phyloP scores from a whole-genome alignment of 2,329 filamentous ascomycete species.

The Penicillium nordicum region DNA sequence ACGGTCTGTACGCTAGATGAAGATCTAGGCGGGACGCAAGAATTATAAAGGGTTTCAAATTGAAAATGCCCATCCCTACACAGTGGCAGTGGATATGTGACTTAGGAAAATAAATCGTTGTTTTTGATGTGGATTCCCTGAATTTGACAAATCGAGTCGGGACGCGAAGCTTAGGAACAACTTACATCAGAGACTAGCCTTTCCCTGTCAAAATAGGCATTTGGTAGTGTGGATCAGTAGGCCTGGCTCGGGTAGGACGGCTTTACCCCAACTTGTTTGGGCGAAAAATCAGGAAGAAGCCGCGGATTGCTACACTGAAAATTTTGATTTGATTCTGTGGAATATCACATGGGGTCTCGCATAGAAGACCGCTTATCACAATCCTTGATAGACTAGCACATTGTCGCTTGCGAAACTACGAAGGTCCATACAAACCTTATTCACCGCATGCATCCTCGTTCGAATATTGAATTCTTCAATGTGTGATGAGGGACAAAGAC shows the following conservation, averaged over 20 bases:
- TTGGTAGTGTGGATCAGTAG: slow-evolving; percentile 17
- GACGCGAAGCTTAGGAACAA: slow-evolving; percentile 9
- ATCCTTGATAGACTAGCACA: neutral
- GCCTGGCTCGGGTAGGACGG: slow-evolving; percentile 22
- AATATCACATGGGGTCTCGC: slow-evolving; percentile 6
- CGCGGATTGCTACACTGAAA: slow-evolving; percentile 6
- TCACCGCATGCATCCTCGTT: slow-evolving; percentile 3
- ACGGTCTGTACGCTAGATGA: slow-evolving; percentile 2
- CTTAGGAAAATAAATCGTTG: slow-evolving; percentile 14
- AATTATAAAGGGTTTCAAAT: slow-evolving; percentile 11
- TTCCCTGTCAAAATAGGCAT: slow-evolving; percentile 14
- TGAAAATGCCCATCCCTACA: slow-evolving; percentile 6
- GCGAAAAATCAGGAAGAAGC: slow-evolving; percentile 4
- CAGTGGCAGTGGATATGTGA: slow-evolving; percentile 9
- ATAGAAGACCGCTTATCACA: slow-evolving; percentile 2
- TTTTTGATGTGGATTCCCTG: slow-evolving; percentile 14
- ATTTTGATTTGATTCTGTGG: neutral
- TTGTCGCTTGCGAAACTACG: neutral
- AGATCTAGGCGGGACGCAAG: slow-evolving; percentile 11
- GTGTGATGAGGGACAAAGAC: neutral
- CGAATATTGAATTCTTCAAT: neutral
- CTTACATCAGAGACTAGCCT: slow-evolving; percentile 10
- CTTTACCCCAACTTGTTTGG: slow-evolving; percentile 13
- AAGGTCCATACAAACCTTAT: neutral
- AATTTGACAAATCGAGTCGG: slow-evolving; percentile 7